phyloP scores from a whole-genome alignment of 1,284 basidiomycete species.

The Puccinia novopanici region DNA sequence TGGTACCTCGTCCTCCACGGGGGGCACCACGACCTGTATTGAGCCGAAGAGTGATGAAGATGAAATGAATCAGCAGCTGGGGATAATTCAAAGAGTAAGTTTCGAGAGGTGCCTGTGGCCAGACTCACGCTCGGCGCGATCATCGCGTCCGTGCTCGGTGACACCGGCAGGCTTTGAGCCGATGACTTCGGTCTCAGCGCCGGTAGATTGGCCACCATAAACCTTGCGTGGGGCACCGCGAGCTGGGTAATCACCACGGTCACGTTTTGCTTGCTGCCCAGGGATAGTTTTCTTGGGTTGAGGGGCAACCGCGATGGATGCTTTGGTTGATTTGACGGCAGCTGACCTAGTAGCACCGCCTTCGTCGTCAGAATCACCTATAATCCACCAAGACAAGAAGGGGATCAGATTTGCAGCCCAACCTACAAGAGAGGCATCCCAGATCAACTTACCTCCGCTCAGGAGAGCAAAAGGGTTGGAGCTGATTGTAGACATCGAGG shows the following conservation, averaged over 20 bases:
- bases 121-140: constrained; percentile 37
- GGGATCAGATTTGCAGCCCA: neutral
- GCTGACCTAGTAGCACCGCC: constrained; percentile 14
- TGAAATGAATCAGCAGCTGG: neutral
- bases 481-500: constrained; percentile 44
- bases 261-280: constrained; percentile 31
- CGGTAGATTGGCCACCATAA: constrained; percentile 25
- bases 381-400: neutral
- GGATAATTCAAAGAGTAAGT: neutral
- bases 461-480: constrained; percentile 49
- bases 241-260: constrained; percentile 48
- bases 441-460: constrained; percentile 39
- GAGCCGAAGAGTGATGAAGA: neutral
- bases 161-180: constrained; percentile 41
- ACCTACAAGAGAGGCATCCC: neutral
- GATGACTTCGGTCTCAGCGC: constrained; percentile 42
- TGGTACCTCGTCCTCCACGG: constrained; percentile 28
- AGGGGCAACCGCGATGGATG: constrained; percentile 19
- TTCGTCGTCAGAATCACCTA: constrained; percentile 50
- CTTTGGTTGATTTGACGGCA: constrained; percentile 27
- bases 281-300: constrained; percentile 39
- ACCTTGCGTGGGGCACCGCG: constrained; percentile 49
- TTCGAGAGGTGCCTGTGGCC: neutral
- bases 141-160: constrained; percentile 46
- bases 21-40: constrained; percentile 36